phyloP scores from a whole-genome alignment of 225 moss, liverwort and hornwort genomes.

The Asterella californica region DNA sequence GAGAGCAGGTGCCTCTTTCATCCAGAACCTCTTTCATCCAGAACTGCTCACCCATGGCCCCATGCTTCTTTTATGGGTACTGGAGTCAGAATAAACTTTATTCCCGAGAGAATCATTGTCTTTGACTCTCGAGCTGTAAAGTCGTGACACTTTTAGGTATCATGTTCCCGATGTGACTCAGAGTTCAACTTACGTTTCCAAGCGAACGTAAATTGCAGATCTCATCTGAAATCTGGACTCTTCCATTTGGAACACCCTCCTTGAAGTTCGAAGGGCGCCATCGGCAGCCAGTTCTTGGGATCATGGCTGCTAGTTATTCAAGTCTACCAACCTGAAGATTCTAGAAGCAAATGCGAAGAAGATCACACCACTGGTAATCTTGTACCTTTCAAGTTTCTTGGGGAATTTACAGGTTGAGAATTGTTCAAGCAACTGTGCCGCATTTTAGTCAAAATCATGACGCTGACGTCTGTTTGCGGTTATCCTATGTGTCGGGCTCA shows the following conservation, averaged over 20 bases:
- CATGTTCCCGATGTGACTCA: neutral
- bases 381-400: too few relatives aligned
- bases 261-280: conserved; percentile 1
- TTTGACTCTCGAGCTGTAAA: neutral
- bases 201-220: neutral
- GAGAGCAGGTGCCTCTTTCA: neutral
- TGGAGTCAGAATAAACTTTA: neutral
- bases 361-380: neutral
- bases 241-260: neutral
- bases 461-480: too few relatives aligned
- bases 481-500: too few relatives aligned
- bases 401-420: too few relatives aligned
- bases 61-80: neutral
- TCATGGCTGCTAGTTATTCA: neutral
- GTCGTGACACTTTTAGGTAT: neutral
- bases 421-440: too few relatives aligned
- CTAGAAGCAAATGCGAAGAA: too few relatives aligned
- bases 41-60: too few relatives aligned
- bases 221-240: neutral
- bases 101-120: neutral
- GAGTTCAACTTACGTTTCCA: neutral
- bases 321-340: neutral
- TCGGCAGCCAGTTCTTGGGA: neutral
- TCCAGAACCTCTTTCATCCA: neutral
- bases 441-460: too few relatives aligned